These are phyloP conservation scores for Colletotrichum cereale DNA, from an alignment of 2,329 filamentous ascomycete species.

Conservation along the genomic window DNA sequence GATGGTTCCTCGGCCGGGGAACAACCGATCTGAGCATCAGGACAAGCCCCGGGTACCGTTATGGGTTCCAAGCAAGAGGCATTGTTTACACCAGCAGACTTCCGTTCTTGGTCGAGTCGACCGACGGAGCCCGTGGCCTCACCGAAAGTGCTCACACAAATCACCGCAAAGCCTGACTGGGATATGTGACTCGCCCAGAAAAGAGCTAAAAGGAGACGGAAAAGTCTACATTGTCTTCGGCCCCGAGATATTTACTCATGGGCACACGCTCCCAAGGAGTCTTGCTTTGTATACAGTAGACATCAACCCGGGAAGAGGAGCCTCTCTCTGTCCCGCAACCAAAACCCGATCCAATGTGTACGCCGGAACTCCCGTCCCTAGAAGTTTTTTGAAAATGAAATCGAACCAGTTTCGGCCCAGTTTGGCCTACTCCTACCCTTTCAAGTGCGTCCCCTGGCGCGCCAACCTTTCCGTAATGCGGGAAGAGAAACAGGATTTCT, in stretches of 20 bases:
- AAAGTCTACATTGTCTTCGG: background rate
- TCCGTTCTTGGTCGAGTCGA: background rate
- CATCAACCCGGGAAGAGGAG: background rate
- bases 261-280: background rate
- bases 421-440: background rate
- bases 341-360: background rate
- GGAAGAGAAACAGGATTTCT: background rate
- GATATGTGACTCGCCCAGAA: background rate
- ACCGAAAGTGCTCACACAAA: background rate
- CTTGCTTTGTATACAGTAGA: background rate
- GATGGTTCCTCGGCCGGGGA: background rate
- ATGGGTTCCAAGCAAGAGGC: background rate
- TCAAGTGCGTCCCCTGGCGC: background rate
- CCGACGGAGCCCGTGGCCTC: background rate
- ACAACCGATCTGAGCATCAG: background rate
- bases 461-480: background rate
- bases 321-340: background rate
- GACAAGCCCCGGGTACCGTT: background rate
- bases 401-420: background rate
- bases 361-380: conserved; percentile 2
- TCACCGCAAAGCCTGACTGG: background rate
- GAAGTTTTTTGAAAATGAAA: background rate
- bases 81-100: background rate
- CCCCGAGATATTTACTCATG: background rate
- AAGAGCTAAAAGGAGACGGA: background rate